These are phyloP conservation scores for Borovskyia barvae DNA, from an alignment of 208 protist species.

Conservation along the genomic window DNA sequence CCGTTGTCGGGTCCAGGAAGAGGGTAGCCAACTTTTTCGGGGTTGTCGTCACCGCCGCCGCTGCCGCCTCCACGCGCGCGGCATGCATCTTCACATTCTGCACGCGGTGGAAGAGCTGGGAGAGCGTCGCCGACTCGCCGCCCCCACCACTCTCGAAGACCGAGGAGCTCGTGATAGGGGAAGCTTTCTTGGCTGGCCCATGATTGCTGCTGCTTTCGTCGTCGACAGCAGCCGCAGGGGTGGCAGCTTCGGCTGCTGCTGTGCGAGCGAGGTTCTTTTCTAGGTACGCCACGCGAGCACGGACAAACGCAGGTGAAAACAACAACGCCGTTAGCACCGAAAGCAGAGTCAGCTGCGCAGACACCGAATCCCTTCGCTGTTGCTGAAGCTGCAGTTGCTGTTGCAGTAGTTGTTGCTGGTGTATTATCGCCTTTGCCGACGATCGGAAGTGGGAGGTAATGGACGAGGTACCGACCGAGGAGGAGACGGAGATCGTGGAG, in stretches of 20 bases:
- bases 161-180: neutral
- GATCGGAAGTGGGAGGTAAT: neutral
- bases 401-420: constrained; percentile 1
- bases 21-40: neutral
- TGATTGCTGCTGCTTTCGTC: neutral
- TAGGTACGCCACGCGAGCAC: constrained; percentile 8
- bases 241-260: constrained; percentile 4
- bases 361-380: neutral
- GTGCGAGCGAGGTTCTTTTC: constrained; percentile 14
- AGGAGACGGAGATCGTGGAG: neutral
- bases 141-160: neutral
- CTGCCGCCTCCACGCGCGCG: constrained; percentile 9
- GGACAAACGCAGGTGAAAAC: constrained; percentile 24
- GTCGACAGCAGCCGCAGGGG: neutral
- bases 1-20: neutral
- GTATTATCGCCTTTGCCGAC: neutral
- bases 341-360: constrained; percentile 12
- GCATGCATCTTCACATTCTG: constrained; percentile 22
- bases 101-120: constrained; percentile 25
- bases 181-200: neutral
- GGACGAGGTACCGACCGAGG: neutral
- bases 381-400: neutral
- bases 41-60: neutral
- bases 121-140: constrained; percentile 3
- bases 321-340: constrained; percentile 21